Evolutionary conservation across 371 early-diverging fungal species (phyloP), one percentile per base, ranked within the genome.

Genomic region (Mortierella sp.): DNA sequence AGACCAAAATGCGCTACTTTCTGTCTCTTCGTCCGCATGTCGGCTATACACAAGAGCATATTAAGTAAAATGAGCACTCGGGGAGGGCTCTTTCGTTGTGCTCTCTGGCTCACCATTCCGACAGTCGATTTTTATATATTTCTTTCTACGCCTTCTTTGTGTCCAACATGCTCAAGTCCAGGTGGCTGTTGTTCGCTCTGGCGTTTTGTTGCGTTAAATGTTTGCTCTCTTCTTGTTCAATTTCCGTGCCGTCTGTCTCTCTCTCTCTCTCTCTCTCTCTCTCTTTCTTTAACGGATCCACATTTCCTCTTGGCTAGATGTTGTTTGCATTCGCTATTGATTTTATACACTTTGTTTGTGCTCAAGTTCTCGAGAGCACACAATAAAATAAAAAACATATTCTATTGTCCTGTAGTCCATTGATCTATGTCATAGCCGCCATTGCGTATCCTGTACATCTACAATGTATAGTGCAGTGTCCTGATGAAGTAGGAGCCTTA

Each of bases 401-500:
- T 41, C 53, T 47, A 13, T 22, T 63, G 52, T 71, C 65, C 70
- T 58, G 57, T 41, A 50, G n/a, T n/a, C 50, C 50, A n/a, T 50
- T 50, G 50, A 50, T 4, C 43, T 15, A 9, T 43, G 43, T 2
- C 15, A 43, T 15, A 52, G 52, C 22, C 52, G 22, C 22, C n/a
- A 19, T 19, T 52, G 52, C 4, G 3, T 6, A 38, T 40, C 60
- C 9, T 21, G 36, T 24, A 9, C 21, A 66, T 24, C 57, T 21
- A n/a, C 15, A 64, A 0, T 15, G 28, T 40, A n/a, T 11, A 64
- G 0, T 15, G 28, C 22, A 55, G 40, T 45, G 24, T 28, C 32
- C 28, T 22, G 32, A 55, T 55, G n/a, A 43, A 43, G 57, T 32
- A 36, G 38, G n/a, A 24, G 15, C 45, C 72, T 68, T 77, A 71